Evolutionary conservation across 192 early-diverging fungal genomes (phyloP).

Genomic region (Martensiomyces pterosporus): DNA sequence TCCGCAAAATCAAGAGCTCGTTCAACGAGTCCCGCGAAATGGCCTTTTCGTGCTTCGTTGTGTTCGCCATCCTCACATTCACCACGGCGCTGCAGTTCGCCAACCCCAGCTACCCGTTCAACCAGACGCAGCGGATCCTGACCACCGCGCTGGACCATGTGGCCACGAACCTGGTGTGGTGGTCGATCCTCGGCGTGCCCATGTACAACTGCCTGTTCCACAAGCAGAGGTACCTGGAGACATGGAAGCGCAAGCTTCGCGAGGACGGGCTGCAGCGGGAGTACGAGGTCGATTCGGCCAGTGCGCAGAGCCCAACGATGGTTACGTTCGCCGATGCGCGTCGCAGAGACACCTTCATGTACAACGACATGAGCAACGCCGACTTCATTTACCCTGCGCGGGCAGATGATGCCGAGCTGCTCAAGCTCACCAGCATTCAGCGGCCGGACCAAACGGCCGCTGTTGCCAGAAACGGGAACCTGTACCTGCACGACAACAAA

Average conservation of each 20-base stretch:
- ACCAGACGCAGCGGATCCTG: constrained; percentile 22
- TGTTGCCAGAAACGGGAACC: no score
- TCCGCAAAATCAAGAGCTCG: constrained; percentile 47
- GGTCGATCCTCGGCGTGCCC: constrained; percentile 41
- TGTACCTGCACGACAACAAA: no score
- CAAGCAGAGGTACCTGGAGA: constrained; percentile 17
- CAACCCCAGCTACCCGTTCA: constrained; percentile 30
- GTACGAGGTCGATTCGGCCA: constrained; percentile 35
- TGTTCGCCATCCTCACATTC: constrained; percentile 33
- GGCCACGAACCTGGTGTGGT: constrained; percentile 41
- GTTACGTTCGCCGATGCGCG: no score
- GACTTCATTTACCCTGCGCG: no score
- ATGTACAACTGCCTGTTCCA: constrained; percentile 32
- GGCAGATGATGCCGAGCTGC: no score
- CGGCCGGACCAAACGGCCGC: no score
- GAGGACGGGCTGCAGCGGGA: constrained; percentile 40
- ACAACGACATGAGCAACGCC: no score
- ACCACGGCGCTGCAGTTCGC: constrained; percentile 24
- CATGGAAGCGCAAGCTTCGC: constrained; percentile 25
- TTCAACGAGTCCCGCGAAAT: constrained; percentile 50
- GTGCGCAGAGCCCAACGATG: no score
- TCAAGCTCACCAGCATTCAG: no score
- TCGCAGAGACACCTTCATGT: no score
- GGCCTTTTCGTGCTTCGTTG: constrained; percentile 24
- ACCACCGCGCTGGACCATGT: constrained; percentile 37